phyloP scores from a whole-genome alignment of 257 asterid species.

The Echites panduratus region DNA sequence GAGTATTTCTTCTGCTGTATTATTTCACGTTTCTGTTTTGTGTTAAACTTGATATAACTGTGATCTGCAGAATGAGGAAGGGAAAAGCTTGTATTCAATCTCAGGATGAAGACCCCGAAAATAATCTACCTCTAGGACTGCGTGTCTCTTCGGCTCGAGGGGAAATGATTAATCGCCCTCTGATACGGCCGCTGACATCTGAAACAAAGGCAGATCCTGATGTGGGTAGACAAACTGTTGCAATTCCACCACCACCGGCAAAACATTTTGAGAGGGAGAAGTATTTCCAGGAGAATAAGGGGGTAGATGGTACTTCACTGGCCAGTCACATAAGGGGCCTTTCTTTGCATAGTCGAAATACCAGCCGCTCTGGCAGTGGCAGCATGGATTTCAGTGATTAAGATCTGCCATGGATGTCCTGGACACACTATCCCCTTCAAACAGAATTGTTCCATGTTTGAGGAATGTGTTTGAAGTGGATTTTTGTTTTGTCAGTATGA shows the following conservation, averaged over 20 bases:
- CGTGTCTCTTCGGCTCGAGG: slow-evolving; percentile 54
- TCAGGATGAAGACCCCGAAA: slow-evolving; percentile 47
- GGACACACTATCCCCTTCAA: background rate
- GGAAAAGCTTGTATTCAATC: slow-evolving; percentile 85
- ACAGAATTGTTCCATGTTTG: background rate
- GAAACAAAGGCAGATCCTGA: slow-evolving; percentile 44
- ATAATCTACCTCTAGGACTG: slow-evolving; percentile 43
- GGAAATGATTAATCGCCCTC: slow-evolving; percentile 65
- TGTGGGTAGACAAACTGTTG: slow-evolving; percentile 36
- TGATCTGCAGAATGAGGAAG: slow-evolving; percentile 60
- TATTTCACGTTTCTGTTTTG: background rate
- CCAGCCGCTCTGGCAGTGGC: slow-evolving; percentile 70
- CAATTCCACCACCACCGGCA: slow-evolving; percentile 94
- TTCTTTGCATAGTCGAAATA: slow-evolving; percentile 75
- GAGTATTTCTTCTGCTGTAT: background rate
- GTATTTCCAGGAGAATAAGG: slow-evolving; percentile 70
- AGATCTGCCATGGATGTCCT: slow-evolving; percentile 8
- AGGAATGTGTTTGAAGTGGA: background rate
- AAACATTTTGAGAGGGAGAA: slow-evolving; percentile 82
- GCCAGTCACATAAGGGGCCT: slow-evolving; percentile 57
- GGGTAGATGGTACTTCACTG: slow-evolving; percentile 41
- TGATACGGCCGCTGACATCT: slow-evolving; percentile 54
- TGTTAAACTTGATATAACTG: background rate
- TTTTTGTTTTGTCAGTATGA: background rate
- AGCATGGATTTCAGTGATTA: slow-evolving; percentile 69